Conservation (phyloP, 176 grass and related monocot genomes). For the Luzula sylvatica region DNA sequence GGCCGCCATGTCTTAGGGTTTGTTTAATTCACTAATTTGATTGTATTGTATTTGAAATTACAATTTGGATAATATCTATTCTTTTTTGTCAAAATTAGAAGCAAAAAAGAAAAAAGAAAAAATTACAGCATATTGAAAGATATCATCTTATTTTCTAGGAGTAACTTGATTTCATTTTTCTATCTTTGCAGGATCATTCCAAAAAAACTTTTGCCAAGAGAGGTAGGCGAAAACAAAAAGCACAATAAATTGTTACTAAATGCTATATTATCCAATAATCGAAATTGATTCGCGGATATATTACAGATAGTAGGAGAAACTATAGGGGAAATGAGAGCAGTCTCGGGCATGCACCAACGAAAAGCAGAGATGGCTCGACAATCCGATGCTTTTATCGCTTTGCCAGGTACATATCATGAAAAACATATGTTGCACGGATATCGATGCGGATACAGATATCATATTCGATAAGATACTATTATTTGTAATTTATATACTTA, state of each 20-base stretch:
- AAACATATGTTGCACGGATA: background rate
- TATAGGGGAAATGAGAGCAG: constrained; percentile 35
- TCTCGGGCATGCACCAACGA: constrained; percentile 57
- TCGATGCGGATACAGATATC: no score
- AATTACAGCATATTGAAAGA: no score
- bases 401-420: constrained; percentile 30
- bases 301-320: constrained; percentile 50
- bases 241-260: background rate
- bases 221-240: constrained; percentile 21
- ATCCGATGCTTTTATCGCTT: constrained; percentile 61
- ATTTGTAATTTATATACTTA: no score
- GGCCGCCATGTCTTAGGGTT: constrained; percentile 47
- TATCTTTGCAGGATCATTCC: constrained; percentile 35
- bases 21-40: background rate
- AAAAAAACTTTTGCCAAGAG: constrained; percentile 36
- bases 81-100: no score
- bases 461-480: no score
- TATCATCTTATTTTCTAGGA: background rate
- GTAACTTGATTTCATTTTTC: background rate
- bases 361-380: constrained; percentile 63
- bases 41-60: no score
- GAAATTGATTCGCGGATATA: background rate
- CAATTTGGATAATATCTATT: no score
- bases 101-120: no score
- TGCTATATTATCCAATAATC: background rate